Conservation (phyloP, 805 yeast genomes). For the Spencermartinsiella europaea region DNA sequence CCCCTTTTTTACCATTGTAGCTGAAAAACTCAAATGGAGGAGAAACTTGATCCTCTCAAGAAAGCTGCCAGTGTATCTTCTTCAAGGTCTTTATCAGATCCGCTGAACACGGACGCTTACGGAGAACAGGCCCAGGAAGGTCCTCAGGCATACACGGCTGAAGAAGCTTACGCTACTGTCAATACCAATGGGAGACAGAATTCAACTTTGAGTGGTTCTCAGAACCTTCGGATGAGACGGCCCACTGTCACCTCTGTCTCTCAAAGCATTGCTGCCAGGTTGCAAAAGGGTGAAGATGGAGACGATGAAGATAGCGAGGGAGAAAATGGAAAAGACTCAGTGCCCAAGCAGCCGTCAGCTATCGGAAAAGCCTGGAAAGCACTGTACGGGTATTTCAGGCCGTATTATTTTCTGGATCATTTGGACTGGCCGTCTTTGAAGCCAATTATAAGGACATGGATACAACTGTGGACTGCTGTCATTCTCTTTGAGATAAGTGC, state of each 20-base stretch:
- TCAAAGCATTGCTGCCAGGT: not conserved
- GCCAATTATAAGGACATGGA: slow-evolving; percentile 24
- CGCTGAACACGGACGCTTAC: not conserved
- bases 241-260: not conserved
- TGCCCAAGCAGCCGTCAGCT: not conserved
- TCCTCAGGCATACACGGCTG: not conserved
- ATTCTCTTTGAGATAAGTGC: slow-evolving; percentile 18
- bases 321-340: not conserved
- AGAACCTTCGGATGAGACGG: not conserved
- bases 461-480: slow-evolving; percentile 23
- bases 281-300: not conserved
- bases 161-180: too few relatives aligned
- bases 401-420: slow-evolving; percentile 21
- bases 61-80: too few relatives aligned
- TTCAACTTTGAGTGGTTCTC: not conserved
- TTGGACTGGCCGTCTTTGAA: slow-evolving; percentile 22
- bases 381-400: not conserved
- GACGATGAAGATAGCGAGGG: not conserved
- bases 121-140: not conserved
- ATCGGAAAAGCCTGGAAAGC: not conserved
- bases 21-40: too few relatives aligned
- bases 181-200: not conserved
- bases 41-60: too few relatives aligned
- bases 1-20: too few relatives aligned
- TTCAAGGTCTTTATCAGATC: too few relatives aligned